Base-by-base conservation (phyloP, 495 filamentous ascomycete species). In the Pyrenula aspistea region DNA sequence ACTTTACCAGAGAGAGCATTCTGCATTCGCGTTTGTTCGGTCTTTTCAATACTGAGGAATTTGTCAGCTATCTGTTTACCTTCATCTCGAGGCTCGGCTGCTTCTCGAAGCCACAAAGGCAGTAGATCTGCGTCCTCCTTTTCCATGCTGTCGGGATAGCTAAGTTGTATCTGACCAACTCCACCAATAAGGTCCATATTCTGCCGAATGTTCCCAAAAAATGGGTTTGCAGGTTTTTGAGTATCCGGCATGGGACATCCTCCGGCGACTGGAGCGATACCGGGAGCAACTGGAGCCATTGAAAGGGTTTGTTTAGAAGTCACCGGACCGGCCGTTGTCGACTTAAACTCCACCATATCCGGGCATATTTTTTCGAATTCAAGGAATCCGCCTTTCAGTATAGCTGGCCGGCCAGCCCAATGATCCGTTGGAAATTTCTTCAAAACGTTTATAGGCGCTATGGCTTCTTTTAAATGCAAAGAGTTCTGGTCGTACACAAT, bases 141-240 rank as follows among this genome's bases (percentile, higher is more conserved):
- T 67, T 64, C 12, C 57, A 61, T 19, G 71, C 61, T 2, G 74
- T 76, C 62, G 0, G 93, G 93, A 51, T 86, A 67, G 53, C 84
- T 80, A 51, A 98, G 67, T 25, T 89, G 73, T 62, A 97, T 84
- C 64, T 95, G 91, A 0, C 93, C 93, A 49, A 98, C 93, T 22
- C 93, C 93, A 55, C 87, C 91, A 51, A 95, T 83, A 48, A 98
- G 71, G 65, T 98, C 93, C 83, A 95, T 93, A 59, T 98, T 95
- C 68, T 97, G 93, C 24, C 94, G 81, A 61, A 98, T 97, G 59
- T 96, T 96, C 56, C 82, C 81, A 71, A 97, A 98, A 69, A 98
- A 97, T 0, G 94, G 91, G 62, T 94, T 96, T 12, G 81, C 77
- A 1, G 82, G 78, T 56, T 77, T 75, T 55, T 84, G 77, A 21